Percentiles rank a stretch among this genome's conserved stretches.
phyloP scores from a whole-genome alignment of 192 early-diverging fungal species.

The Lobulomyces angularis region DNA sequence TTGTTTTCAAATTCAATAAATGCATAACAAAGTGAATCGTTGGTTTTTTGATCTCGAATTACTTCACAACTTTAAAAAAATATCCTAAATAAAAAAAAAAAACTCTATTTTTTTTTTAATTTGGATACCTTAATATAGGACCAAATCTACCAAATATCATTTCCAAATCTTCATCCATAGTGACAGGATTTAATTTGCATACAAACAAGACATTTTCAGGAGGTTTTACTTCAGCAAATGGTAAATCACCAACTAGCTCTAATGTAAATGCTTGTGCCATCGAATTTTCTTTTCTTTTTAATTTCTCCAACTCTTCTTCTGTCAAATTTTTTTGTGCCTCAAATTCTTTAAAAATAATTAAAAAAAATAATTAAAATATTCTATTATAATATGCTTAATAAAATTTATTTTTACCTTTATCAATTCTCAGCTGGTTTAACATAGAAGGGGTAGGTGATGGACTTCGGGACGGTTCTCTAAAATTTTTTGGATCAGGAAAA shows the following conservation, averaged over 20 bases:
- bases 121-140: slow-evolving; percentile 53
- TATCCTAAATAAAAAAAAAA: slow-evolving; percentile 1
- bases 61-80: slow-evolving; percentile 67
- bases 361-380: too few species aligned
- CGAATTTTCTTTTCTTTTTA: slow-evolving; percentile 38
- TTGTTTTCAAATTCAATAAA: slow-evolving; percentile 92
- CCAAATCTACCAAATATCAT: slow-evolving; percentile 92
- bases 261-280: slow-evolving; percentile 81
- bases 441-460: slow-evolving; percentile 66
- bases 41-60: slow-evolving; percentile 69
- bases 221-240: slow-evolving; percentile 92
- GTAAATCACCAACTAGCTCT: slow-evolving; percentile 95
- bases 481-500: slow-evolving; percentile 64
- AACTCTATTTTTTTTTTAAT: too few species aligned
- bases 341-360: neutral
- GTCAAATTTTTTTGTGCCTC: slow-evolving; percentile 17
- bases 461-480: slow-evolving; percentile 53
- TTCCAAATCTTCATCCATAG: slow-evolving; percentile 79
- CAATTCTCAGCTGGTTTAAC: slow-evolving; percentile 59
- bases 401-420: slow-evolving; percentile 59
- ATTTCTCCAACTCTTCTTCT: slow-evolving; percentile 55
- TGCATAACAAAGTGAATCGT: slow-evolving; percentile 80
- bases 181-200: slow-evolving; percentile 83
- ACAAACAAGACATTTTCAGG: slow-evolving; percentile 96
- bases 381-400: too few species aligned